Conservation (phyloP, 805 yeast species). For the Maudiozyma pseudohumilis region DNA sequence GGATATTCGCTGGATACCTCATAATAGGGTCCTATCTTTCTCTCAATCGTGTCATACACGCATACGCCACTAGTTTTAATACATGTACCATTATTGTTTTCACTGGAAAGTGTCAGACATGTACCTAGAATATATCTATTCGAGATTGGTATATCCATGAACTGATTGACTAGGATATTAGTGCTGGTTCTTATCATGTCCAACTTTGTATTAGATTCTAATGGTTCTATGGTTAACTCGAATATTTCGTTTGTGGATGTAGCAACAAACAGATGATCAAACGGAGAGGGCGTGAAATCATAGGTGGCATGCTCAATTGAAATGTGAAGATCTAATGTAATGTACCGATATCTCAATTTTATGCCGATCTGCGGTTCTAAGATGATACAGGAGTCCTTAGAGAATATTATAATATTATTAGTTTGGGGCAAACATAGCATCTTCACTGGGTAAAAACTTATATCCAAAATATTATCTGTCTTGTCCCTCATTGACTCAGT, state of each 20-base stretch:
- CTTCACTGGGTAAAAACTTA: slow-evolving; percentile 6
- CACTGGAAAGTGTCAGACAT: slow-evolving; percentile 1
- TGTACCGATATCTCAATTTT: neutral
- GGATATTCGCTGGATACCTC: slow-evolving; percentile 14
- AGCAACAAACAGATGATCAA: neutral
- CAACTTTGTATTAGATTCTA: neutral
- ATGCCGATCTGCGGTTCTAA: neutral
- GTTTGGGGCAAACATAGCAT: slow-evolving; percentile 5
- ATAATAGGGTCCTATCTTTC: slow-evolving; percentile 4
- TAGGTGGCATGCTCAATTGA: neutral
- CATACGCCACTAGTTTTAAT: slow-evolving; percentile 4
- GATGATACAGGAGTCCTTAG: neutral
- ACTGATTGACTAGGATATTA: slow-evolving; percentile 7
- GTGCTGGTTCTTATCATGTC: neutral
- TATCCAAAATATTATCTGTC: too few species aligned
- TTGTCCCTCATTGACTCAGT: too few species aligned
- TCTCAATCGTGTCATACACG: slow-evolving; percentile 11
- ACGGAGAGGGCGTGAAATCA: neutral
- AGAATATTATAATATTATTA: slow-evolving; percentile 2
- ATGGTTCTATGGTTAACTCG: too few species aligned
- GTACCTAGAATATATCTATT: slow-evolving; percentile 11
- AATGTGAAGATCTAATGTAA: neutral
- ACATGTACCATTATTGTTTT: neutral
- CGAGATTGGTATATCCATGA: slow-evolving; percentile 10
- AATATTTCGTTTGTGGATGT: neutral